Conservation (phyloP, 768 basidiomycete genomes). For the Chalciporus sphaerocephalus region DNA sequence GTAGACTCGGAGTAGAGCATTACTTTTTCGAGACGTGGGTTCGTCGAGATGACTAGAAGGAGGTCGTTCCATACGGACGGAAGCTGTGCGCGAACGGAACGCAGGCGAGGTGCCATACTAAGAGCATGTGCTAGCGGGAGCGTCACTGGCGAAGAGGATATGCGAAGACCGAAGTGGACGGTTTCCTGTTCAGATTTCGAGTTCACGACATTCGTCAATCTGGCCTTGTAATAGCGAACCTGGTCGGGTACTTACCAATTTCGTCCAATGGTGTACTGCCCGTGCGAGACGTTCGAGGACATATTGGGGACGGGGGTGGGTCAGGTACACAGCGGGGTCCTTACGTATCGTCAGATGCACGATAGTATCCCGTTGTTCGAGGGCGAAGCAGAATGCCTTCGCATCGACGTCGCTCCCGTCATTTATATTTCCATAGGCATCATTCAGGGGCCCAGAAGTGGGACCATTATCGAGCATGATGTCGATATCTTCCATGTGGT, state of each 20-base stretch:
- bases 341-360: constrained; percentile 52
- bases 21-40: constrained; percentile 47
- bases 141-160: constrained; percentile 38
- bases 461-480: constrained; percentile 29
- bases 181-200: constrained; percentile 42
- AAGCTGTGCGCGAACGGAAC: constrained; percentile 47
- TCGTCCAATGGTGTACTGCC: constrained; percentile 40
- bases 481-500: constrained; percentile 38
- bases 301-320: constrained; percentile 42
- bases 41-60: constrained; percentile 46
- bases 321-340: constrained; percentile 48
- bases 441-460: neutral
- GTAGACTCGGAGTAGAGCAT: constrained; percentile 30
- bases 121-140: constrained; percentile 35
- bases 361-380: constrained; percentile 37
- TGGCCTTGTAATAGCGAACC: neutral
- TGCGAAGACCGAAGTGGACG: constrained; percentile 51
- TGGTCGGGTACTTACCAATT: constrained; percentile 41
- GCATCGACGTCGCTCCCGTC: constrained; percentile 16
- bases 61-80: constrained; percentile 58
- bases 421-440: neutral
- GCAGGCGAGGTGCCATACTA: constrained; percentile 41
- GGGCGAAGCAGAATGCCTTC: constrained; percentile 38
- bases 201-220: constrained; percentile 4
- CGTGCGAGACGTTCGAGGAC: constrained; percentile 45